Percentiles rank a stretch among this genome's conserved stretches.
Evolutionary conservation across 78 protist genomes (phyloP).

Genomic region (Guillardia theta): DNA sequence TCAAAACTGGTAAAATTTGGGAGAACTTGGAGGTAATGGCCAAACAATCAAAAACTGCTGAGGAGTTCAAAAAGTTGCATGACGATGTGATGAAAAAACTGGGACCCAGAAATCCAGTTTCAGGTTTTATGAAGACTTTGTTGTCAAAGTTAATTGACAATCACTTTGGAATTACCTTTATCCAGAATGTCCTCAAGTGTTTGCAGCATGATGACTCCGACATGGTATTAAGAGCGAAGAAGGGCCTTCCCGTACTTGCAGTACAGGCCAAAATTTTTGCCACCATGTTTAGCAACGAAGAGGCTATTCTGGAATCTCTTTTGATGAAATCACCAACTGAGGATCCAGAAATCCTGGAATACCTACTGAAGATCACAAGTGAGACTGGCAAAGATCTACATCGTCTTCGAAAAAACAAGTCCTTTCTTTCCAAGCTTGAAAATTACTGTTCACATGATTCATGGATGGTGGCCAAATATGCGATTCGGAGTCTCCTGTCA

Average conservation of each 20-base stretch:
- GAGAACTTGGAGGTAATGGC: no score
- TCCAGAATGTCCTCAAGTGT: not conserved
- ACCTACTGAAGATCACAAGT: not conserved
- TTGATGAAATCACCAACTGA: no score
- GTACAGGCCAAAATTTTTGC: no score
- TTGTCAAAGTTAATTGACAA: not conserved
- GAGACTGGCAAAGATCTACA: not conserved
- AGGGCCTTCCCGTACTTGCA: no score
- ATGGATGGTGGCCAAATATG: not conserved
- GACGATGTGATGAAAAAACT: not conserved
- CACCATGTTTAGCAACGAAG: no score
- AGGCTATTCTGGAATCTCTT: no score
- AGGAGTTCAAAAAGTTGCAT: no score
- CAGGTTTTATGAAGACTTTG: not conserved
- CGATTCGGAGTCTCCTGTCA: not conserved
- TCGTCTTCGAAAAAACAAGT: not conserved
- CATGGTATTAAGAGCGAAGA: no score
- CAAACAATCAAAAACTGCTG: no score
- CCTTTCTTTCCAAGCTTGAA: not conserved
- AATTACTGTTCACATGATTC: not conserved
- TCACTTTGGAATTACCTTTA: not conserved
- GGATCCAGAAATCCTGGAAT: not conserved
- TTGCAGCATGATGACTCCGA: no score
- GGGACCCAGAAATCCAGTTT: not conserved
- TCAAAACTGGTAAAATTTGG: no score